These are phyloP conservation scores for Ambrosiella beaveri DNA, from an alignment of 2,329 filamentous ascomycete species.

Conservation along the genomic window DNA sequence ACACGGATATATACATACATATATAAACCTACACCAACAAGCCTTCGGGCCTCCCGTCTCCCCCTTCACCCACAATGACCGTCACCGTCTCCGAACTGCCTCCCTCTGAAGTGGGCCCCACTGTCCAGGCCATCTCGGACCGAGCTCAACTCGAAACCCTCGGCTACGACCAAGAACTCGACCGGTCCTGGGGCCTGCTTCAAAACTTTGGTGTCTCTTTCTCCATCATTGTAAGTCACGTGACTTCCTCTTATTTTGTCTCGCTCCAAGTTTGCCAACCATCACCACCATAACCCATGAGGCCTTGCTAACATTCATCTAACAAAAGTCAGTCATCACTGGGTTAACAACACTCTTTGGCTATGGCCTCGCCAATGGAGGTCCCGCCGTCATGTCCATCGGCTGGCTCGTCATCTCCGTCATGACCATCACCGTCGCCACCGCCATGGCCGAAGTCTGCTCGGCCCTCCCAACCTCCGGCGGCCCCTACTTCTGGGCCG, in stretches of 20 bases:
- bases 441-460: slow-evolving; percentile 41
- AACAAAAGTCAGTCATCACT: slow-evolving; percentile 35
- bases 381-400: slow-evolving; percentile 37
- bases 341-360: slow-evolving; percentile 40
- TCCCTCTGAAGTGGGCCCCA: slow-evolving; percentile 7
- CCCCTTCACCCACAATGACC: not conserved
- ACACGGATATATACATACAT: no score
- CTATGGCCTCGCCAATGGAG: slow-evolving; percentile 38
- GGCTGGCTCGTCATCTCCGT: slow-evolving; percentile 35
- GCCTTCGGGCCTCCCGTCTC: not conserved
- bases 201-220: slow-evolving; percentile 47
- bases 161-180: slow-evolving; percentile 33
- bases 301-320: no score
- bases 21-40: no score
- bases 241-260: not conserved
- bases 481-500: slow-evolving; percentile 44
- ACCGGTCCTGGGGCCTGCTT: slow-evolving; percentile 37
- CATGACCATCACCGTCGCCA: slow-evolving; percentile 28
- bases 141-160: slow-evolving; percentile 32
- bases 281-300: not conserved
- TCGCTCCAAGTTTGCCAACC: not conserved
- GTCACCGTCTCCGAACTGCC: not conserved
- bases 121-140: slow-evolving; percentile 22
- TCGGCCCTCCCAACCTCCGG: slow-evolving; percentile 40
- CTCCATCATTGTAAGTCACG: slow-evolving; percentile 35